Percentiles rank a stretch among this genome's conserved stretches.
These are phyloP conservation scores for Cucumis melo DNA, from an alignment of 306 rosid species.

Conservation along the genomic window DNA sequence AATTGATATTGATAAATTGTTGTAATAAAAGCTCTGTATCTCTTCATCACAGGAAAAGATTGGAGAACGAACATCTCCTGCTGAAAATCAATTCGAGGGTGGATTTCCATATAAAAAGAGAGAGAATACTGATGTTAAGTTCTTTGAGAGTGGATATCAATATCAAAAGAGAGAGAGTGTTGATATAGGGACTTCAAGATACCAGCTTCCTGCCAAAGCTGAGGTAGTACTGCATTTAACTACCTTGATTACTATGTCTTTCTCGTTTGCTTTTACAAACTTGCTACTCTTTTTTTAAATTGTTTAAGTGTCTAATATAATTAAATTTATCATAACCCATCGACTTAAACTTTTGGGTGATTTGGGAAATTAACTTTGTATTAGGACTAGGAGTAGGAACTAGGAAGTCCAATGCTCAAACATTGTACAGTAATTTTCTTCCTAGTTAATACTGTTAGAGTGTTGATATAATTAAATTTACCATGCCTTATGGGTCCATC, in stretches of 20 bases:
- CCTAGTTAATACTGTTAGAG: no score
- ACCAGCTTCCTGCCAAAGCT: slow-evolving; percentile 30
- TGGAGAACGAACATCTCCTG: slow-evolving; percentile 39
- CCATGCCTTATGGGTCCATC: no score
- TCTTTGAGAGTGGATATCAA: not conserved
- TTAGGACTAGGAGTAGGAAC: no score
- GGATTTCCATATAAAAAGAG: slow-evolving; percentile 23
- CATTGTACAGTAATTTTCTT: no score
- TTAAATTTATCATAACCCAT: no score
- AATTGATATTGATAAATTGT: slow-evolving; percentile 1
- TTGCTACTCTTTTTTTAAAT: not conserved
- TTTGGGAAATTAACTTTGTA: no score
- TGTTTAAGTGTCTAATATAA: no score
- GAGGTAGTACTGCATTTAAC: slow-evolving; percentile 37
- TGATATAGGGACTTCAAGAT: slow-evolving; percentile 27
- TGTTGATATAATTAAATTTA: no score
- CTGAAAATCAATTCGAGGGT: slow-evolving; percentile 28
- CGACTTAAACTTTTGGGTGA: no score
- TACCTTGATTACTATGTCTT: not conserved
- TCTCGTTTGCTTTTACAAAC: not conserved
- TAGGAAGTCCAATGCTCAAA: no score
- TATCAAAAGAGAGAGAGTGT: slow-evolving; percentile 23
- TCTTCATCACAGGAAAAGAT: slow-evolving; percentile 50
- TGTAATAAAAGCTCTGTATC: slow-evolving; percentile 4
- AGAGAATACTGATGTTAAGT: slow-evolving; percentile 24